These are phyloP conservation scores for Globisporangium carolinianum DNA, from an alignment of 352 stramenopile species.

Conservation along the genomic window DNA sequence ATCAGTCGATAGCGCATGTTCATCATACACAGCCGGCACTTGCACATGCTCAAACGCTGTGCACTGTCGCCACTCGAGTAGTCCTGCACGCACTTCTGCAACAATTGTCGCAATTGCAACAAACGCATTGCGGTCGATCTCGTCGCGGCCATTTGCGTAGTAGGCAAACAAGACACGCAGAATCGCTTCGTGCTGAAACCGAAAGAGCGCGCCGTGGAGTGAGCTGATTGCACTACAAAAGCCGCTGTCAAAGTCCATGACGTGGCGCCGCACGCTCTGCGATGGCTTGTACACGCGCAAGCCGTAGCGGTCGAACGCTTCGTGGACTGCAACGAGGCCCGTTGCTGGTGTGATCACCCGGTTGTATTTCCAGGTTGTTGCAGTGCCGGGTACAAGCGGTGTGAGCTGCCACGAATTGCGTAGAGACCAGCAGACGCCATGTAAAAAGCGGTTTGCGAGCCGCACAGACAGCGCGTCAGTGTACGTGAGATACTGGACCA, in stretches of 20 bases:
- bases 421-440: conserved; percentile 27
- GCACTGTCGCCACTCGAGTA: conserved; percentile 46
- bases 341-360: conserved; percentile 26
- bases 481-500: conserved; percentile 41
- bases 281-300: conserved; percentile 36
- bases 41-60: conserved; percentile 12
- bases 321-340: conserved; percentile 33
- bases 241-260: conserved; percentile 48
- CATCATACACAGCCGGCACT: too few relatives aligned
- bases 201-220: conserved; percentile 48
- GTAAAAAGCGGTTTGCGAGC: conserved; percentile 28
- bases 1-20: neutral
- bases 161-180: conserved; percentile 35
- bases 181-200: conserved; percentile 39
- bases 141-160: conserved; percentile 14
- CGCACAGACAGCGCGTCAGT: conserved; percentile 35
- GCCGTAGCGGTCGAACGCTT: conserved; percentile 56
- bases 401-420: conserved; percentile 48
- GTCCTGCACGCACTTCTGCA: conserved; percentile 34
- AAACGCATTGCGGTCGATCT: conserved; percentile 39
- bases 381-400: conserved; percentile 25
- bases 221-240: conserved; percentile 44
- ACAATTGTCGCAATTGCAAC: conserved; percentile 59
- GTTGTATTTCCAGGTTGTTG: conserved; percentile 29
- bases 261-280: conserved; percentile 31